Conservation (phyloP, 2,329 filamentous ascomycete genomes). For the Aspergillus aculeatus region DNA sequence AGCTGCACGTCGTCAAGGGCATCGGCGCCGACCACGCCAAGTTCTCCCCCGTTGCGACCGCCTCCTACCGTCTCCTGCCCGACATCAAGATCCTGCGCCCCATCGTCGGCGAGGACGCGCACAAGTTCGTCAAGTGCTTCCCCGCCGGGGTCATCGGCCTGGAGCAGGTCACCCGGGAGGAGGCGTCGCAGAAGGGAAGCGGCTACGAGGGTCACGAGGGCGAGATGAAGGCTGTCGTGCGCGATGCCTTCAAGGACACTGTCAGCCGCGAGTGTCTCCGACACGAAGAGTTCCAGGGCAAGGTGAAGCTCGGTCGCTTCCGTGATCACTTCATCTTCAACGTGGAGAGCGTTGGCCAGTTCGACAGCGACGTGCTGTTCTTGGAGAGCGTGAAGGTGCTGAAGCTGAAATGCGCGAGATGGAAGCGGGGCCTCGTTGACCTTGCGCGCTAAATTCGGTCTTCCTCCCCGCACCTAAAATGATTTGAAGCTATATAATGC, state of each 20-base stretch:
- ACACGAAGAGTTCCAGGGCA: conserved; percentile 89
- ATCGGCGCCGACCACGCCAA: conserved; percentile 93
- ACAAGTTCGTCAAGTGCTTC: conserved; percentile 89
- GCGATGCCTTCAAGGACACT: conserved; percentile 87
- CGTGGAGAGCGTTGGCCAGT: conserved; percentile 92
- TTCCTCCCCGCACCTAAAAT: conserved; percentile 9
- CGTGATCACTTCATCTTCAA: conserved; percentile 97
- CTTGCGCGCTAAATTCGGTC: conserved; percentile 35
- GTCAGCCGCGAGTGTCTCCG: conserved; percentile 90
- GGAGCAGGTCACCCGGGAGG: conserved; percentile 66
- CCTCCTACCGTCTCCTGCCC: conserved; percentile 86
- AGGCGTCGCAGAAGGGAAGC: conserved; percentile 59
- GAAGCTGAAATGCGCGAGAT: conserved; percentile 71
- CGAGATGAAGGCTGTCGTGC: conserved; percentile 82
- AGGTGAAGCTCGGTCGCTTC: conserved; percentile 87
- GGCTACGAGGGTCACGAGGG: conserved; percentile 74
- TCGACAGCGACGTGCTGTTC: conserved; percentile 90
- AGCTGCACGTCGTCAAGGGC: conserved; percentile 93
- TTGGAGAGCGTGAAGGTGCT: conserved; percentile 81
- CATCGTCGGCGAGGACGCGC: conserved; percentile 81
- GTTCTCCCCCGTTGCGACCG: conserved; percentile 93
- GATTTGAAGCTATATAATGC: conserved; percentile 30
- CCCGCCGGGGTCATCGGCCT: conserved; percentile 81
- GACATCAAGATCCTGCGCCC: conserved; percentile 80
- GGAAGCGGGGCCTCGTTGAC: conserved; percentile 47